Base-by-base conservation (phyloP, 768 basidiomycete species). In the Psilocybe sp. region DNA sequence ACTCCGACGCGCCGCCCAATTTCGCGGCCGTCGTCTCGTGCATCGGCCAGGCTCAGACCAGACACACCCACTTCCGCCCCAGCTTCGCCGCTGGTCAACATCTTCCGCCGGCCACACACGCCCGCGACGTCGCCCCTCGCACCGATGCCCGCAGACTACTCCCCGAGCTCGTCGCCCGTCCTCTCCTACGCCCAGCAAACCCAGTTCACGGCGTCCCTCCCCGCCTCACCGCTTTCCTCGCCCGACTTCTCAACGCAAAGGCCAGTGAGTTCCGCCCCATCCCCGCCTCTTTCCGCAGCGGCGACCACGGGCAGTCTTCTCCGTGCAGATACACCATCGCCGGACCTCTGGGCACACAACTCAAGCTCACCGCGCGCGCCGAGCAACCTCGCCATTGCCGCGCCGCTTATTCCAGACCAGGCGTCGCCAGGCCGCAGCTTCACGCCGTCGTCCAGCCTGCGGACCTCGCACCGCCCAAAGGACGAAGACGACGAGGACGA, bases 361-460 rank as follows among this genome's bases (percentile, higher is more conserved):
- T 81, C n/a, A n/a, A n/a, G n/a, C n/a, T n/a, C 79, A 36, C 78
- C 77, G 31, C 78, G 89, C 52, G 82, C 83, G 0, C 81, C 84
- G 1, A 89, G 89, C 12, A 96, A 92, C 63, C 79, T 97, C 8
- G 93, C 93, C 33, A 94, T 96, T 52, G 93, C 93, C 7, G 89
- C 92, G 0, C 94, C 94, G 4, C 75, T 97, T 18, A 77, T 93
- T 40, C 87, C 90, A 41, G 89, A 92, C 53, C 80, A 79, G 50
- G 72, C 70, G 3, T 56, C 75, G 53, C 64, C 61, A 38, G 69
- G 79, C 28, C 78, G 82, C 38, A 75, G 85, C 5, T 72, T 78
- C 40, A 87, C 87, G 0, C 87, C 89, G 10, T 88, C 82, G 51
- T 85, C 84, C 20, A 77, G 77, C 4, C 72, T 88, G 23, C 83